Evolutionary conservation across 192 early-diverging fungal genomes (phyloP).

Genomic region (Coemansia sp.): DNA sequence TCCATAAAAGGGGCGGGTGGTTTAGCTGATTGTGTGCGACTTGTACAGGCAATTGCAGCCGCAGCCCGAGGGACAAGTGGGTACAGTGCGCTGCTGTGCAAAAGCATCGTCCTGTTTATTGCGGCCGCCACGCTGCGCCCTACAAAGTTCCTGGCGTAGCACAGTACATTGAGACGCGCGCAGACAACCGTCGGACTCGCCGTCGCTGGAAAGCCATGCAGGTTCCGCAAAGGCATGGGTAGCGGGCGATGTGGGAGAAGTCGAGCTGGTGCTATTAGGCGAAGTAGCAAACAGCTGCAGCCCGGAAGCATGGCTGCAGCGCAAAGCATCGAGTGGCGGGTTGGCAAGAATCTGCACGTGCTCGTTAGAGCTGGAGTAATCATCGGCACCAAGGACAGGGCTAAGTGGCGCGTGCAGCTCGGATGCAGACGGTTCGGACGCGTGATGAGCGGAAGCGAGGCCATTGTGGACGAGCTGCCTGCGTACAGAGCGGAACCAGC

Average conservation of each 20-base stretch:
- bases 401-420: not conserved
- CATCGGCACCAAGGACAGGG: not conserved
- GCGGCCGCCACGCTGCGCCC: no score
- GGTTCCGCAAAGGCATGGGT: not conserved
- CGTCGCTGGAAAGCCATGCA: slow-evolving; percentile 24
- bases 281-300: not conserved
- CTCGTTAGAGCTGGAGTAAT: not conserved
- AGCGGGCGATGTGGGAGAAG: slow-evolving; percentile 1
- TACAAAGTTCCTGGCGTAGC: slow-evolving; percentile 2
- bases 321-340: not conserved
- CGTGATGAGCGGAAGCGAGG: slow-evolving; percentile 14
- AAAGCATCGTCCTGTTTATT: not conserved
- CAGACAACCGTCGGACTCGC: slow-evolving; percentile 36
- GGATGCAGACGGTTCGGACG: not conserved
- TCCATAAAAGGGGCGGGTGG: not conserved
- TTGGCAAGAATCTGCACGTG: no score
- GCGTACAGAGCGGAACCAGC: slow-evolving; percentile 43
- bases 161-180: slow-evolving; percentile 3
- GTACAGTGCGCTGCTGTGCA: slow-evolving; percentile 20
- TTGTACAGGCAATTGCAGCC: slow-evolving; percentile 50
- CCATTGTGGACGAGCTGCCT: slow-evolving; percentile 30
- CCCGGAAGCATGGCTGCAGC: not conserved
- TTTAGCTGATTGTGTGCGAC: slow-evolving; percentile 21
- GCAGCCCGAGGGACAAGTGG: slow-evolving; percentile 49
- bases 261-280: not conserved